Base-by-base conservation (phyloP, 2,329 filamentous ascomycete species). In the Aspergillus floridensis region DNA sequence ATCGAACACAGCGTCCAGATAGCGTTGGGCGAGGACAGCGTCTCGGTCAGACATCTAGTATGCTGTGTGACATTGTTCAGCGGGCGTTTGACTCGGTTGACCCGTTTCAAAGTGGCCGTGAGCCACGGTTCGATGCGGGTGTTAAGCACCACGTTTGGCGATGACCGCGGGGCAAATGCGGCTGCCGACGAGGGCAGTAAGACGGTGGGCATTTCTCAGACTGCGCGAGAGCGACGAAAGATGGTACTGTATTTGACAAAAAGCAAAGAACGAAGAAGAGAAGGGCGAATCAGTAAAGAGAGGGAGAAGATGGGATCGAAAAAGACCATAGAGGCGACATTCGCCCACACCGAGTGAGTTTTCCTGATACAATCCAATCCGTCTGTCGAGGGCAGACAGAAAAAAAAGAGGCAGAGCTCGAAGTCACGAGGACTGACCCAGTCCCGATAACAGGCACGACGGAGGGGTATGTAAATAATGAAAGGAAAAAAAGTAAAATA, bases 61-160 rank as follows among this genome's bases (percentile, higher is more conserved):
- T 98, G 95, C 77, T 99, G 95, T 59, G 91, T 88, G 52, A 97
- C 91, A 77, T 91, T 97, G 85, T 99, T 99, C 78, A 98, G 86
- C 62, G 95, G 93, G 70, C 95, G 90, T 86, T 98, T 99, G 71
- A 97, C 88, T 68, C 90, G 87, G 84, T 96, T 98, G 81, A 97
- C 92, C 76, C 95, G 88, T 85, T 98, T 98, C 71, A 99, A 84
- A 11, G 93, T 96, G 74, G 93, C 91, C 38, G 95, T 99, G 78
- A 98, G 85, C 95, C 95, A 99, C 61, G 92, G 90, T 80, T 97
- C 93, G 72, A 96, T 87, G 81, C 95, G 96, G 75, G 89, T 89
- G 72, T 88, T 90, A 71, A 99, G 83, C 61, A 99, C 95, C 68
- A 99, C 91, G 75, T 96, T 98, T 77, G 96, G 93, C 26, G 91